Conservation (phyloP, 2,329 filamentous ascomycete species). For the Ustilaginoidea virens region DNA sequence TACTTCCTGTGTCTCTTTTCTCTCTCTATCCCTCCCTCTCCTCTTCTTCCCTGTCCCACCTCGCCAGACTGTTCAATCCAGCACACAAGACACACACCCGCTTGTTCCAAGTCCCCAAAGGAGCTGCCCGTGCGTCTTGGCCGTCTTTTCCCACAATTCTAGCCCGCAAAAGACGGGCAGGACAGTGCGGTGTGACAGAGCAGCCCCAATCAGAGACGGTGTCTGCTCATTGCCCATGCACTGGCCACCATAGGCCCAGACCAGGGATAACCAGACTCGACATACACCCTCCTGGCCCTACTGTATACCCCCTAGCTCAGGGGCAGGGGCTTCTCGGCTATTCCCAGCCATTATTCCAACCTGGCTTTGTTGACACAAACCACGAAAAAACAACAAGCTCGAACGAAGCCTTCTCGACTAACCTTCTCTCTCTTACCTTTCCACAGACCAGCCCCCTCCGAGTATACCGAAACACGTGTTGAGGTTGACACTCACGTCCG, state of each 20-base stretch:
- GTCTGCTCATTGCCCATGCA: slow-evolving; percentile 2
- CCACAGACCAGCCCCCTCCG: slow-evolving; percentile 19
- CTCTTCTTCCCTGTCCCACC: too few relatives aligned
- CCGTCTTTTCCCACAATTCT: slow-evolving; percentile 1
- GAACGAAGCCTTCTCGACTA: slow-evolving; percentile 10
- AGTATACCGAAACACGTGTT: slow-evolving; percentile 49
- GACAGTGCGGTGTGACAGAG: slow-evolving; percentile 4
- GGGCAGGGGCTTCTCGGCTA: slow-evolving; percentile 7
- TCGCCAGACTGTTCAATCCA: too few relatives aligned
- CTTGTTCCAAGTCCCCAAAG: background rate
- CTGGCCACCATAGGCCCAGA: too few relatives aligned
- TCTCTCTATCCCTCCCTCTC: too few relatives aligned
- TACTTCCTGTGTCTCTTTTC: too few relatives aligned
- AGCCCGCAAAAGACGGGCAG: slow-evolving; percentile 1
- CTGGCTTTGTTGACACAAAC: slow-evolving; percentile 11
- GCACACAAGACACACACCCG: too few relatives aligned
- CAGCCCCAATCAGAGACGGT: background rate
- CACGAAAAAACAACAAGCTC: slow-evolving; percentile 11
- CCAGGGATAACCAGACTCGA: too few relatives aligned
- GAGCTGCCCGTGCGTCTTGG: slow-evolving; percentile 1
- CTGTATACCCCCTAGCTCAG: slow-evolving; percentile 9
- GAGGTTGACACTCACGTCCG: slow-evolving; percentile 43
- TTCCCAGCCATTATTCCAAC: too few relatives aligned
- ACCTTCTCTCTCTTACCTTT: slow-evolving; percentile 3
- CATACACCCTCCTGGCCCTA: slow-evolving; percentile 2